Base-by-base conservation (phyloP, 1,139 yeast genomes). In the Geotrichum candidum region DNA sequence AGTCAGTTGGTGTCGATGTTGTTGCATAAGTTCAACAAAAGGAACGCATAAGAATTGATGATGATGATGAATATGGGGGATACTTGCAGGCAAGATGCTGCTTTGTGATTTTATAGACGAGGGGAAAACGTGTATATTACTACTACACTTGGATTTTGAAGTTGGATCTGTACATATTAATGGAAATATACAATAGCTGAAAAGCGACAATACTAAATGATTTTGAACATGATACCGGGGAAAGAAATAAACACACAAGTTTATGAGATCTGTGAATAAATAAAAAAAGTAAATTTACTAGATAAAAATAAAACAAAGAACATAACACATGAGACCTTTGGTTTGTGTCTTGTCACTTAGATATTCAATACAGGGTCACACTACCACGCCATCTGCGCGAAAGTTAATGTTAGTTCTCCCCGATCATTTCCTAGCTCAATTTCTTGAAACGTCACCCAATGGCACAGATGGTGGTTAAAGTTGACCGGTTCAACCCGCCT, bases 1-100 rank as follows among this genome's bases (percentile, higher is more conserved):
- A 82, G 69, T 87, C 89, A 55, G 84, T 91, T 73, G 99, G 99
- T 59, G 86, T 94, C 59, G 83, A 84, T 59, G 96, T 94, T 63
- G 87, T 87, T 60, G 84, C 86, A 66, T 90, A 76, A 74, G 22
- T 11, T 41, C 22, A 41, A n/a, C 18, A 41, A 41, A 41, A 15
- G 18, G 15, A 41, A 41, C 18, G 18, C n/a, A 15, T 41, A 41
- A n/a, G 15, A 27, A 27, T 27, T 41, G 15, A 35, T 10, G 11
- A 11, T 35, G 41, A 35, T 13, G 41, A 11, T 31, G 35, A 31
- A 31, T 31, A 35, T 11, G 41, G 41, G 41, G 41, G 11, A 35
- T 3, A 11, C 41, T 35, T 35, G 41, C 11, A 35, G 11, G 41
- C 11, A 35, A 35, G 41, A 9, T 18, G 41, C 11, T 27, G 46